Conservation (phyloP, 257 asterid species). For the Solanum phureja region DNA sequence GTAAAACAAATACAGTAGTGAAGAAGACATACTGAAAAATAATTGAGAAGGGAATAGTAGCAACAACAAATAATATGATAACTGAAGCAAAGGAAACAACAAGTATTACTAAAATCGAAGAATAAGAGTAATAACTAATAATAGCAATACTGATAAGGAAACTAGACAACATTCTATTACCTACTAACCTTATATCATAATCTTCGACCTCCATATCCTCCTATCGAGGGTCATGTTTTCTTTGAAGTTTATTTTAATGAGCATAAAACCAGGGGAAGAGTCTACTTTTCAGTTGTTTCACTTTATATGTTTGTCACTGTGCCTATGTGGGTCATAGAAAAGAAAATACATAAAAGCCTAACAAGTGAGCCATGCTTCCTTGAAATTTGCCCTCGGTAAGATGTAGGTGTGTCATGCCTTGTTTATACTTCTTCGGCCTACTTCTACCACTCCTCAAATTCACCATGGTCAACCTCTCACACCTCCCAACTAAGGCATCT, state of each 20-base stretch:
- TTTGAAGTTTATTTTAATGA: background rate
- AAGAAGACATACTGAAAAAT: background rate
- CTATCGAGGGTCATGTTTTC: background rate
- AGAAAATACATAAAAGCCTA: background rate
- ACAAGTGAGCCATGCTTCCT: background rate
- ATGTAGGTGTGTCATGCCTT: background rate
- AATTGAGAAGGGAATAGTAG: background rate
- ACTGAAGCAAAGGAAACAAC: background rate
- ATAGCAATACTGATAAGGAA: background rate
- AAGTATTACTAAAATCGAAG: background rate
- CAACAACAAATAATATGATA: background rate
- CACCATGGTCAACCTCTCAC: background rate
- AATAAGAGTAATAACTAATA: background rate
- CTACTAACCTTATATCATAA: background rate
- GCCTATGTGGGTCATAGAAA: background rate
- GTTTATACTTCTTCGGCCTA: background rate
- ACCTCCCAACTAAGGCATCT: background rate
- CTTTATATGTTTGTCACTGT: background rate
- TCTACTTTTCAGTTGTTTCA: background rate
- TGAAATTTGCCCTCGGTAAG: background rate
- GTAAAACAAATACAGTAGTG: background rate
- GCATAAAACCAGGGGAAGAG: background rate
- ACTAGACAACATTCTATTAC: background rate
- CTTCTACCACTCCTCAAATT: background rate
- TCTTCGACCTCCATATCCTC: background rate